These are phyloP conservation scores for Suhomyces maxii DNA, from an alignment of 1,139 yeast species.

Conservation along the genomic window DNA sequence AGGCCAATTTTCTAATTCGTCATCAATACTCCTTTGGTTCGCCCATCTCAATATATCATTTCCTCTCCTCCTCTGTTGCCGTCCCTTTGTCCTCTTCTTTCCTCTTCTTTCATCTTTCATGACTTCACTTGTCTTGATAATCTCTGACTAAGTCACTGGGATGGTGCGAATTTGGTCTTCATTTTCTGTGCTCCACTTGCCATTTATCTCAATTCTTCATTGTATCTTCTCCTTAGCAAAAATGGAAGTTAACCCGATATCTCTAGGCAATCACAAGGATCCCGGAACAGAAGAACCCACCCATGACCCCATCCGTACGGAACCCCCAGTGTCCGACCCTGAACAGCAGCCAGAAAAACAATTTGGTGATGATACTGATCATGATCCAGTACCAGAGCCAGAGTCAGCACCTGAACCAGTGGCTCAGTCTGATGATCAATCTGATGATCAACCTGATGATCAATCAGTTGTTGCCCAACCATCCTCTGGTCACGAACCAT, in stretches of 20 bases:
- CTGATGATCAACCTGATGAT: too few species aligned
- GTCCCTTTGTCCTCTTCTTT: too few species aligned
- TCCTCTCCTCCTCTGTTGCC: too few species aligned
- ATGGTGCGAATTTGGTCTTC: too few species aligned
- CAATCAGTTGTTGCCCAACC: not conserved
- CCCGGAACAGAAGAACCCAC: not conserved
- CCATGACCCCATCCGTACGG: not conserved
- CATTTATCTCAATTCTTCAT: not conserved
- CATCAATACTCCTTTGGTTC: too few species aligned
- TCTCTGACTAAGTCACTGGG: too few species aligned
- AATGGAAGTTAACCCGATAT: conserved; percentile 11
- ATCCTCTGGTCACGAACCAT: not conserved
- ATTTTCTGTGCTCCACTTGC: not conserved
- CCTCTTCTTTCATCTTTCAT: too few species aligned
- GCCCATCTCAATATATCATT: too few species aligned
- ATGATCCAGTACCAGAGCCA: not conserved
- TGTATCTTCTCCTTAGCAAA: not conserved
- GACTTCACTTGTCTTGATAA: too few species aligned
- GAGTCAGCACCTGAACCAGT: too few species aligned
- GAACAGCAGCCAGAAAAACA: not conserved
- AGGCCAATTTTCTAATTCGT: too few species aligned
- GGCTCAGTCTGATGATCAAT: too few species aligned
- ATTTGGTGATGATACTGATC: not conserved
- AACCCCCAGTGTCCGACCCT: not conserved
- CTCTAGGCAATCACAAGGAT: not conserved